Evolutionary conservation across 352 stramenopile species (phyloP).

Genomic region (Pythium monospermum): DNA sequence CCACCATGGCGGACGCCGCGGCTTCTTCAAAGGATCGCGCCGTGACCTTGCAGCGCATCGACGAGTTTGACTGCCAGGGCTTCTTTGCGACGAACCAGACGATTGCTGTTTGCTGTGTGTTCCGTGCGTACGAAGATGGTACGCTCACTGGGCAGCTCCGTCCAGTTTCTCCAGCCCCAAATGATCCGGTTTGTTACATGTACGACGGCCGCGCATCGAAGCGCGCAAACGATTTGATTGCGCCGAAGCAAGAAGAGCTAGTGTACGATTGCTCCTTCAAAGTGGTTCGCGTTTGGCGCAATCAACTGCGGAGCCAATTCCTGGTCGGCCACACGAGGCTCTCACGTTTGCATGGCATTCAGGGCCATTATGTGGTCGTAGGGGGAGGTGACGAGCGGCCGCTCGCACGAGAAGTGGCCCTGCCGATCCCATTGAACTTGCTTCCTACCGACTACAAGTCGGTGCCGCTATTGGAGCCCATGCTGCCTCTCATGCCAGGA

Average conservation of each 20-base stretch:
- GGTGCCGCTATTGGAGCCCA: slow-evolving; percentile 19
- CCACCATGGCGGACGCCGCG: too few species aligned
- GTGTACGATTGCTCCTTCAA: slow-evolving; percentile 20
- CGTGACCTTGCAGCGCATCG: background rate
- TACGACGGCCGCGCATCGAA: slow-evolving; percentile 11
- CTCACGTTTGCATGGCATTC: slow-evolving; percentile 4
- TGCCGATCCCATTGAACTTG: slow-evolving; percentile 6
- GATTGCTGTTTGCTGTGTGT: slow-evolving; percentile 5
- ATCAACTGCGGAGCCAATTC: slow-evolving; percentile 14
- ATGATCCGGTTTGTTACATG: slow-evolving; percentile 7
- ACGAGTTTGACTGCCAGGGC: slow-evolving; percentile 8
- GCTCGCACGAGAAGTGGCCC: slow-evolving; percentile 3
- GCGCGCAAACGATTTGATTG: background rate
- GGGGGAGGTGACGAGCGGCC: slow-evolving; percentile 9
- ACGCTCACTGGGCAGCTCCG: slow-evolving; percentile 1
- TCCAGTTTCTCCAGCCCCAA: background rate
- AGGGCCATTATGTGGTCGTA: slow-evolving; percentile 14
- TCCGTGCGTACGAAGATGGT: slow-evolving; percentile 12
- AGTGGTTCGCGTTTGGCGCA: slow-evolving; percentile 15
- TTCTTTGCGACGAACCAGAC: slow-evolving; percentile 9
- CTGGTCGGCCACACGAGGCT: slow-evolving; percentile 12
- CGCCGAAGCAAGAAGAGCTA: background rate
- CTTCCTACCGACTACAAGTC: background rate
- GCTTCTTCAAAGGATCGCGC: too few species aligned
- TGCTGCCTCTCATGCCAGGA: slow-evolving; percentile 49